Base-by-base conservation (phyloP, 208 protist species). In the Lotmaria passim region DNA sequence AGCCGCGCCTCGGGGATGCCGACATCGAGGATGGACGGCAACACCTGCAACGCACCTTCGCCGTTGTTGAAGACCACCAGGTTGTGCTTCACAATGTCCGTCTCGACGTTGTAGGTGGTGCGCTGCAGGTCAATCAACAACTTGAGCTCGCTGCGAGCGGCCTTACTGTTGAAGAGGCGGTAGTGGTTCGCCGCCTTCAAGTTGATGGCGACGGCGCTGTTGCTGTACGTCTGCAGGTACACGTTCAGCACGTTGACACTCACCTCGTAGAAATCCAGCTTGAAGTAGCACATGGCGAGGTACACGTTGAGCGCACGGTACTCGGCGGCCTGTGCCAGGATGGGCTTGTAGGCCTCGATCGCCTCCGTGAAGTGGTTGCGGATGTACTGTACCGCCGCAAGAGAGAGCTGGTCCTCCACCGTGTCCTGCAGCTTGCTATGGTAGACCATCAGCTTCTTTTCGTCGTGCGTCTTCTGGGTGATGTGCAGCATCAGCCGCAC, bases 271-370 rank as follows among this genome's bases (percentile, higher is more conserved):
- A 98, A 99, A 77, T 99, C 97, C 43, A 99, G 91, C 79, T 99
- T 99, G 83, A 98, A 99, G 84, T 99, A 99, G 82, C 98, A 99
- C 78, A 99, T 90, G 6, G 97, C 97, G 24, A 99, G 83, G 75
- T 99, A 99, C 15, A 99, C 94, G 69, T 99, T 96, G 1, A 99
- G 84, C 1, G 97, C 96, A 0, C 93, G 55, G 68, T 93, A 98
- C 58, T 98, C 94, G 12, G 89, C 84, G 34, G 97, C 96, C 58
- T 99, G 93, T 21, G 98, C 74, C 12, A 99, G 79, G 44, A 99
- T 91, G 26, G 92, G 87, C 79, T 99, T 99, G 93, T 99, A 99
- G 47, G 98, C 96, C 44, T 99, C 97, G 38, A 98, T 98, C 4
- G 98, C 97, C 67, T 99, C 95, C 62, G 98, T 90, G 79, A 88